Evolutionary conservation across 208 protist genomes (phyloP), one percentile per base, ranked within the genome.

Genomic region (Endotrypanum monterogeii): DNA sequence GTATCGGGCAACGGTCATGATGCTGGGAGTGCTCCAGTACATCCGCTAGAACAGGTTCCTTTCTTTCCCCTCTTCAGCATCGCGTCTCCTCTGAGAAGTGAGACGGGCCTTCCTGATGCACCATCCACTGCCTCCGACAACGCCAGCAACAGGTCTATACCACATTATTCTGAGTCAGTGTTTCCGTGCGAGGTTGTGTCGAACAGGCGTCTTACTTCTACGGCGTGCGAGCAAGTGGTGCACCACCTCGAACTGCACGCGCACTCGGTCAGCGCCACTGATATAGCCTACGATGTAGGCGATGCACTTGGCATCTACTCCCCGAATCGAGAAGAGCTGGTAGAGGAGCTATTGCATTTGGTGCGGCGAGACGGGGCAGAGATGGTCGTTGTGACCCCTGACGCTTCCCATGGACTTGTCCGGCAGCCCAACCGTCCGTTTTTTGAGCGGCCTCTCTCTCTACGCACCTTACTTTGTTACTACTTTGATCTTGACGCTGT

Each of bases 401-500:
- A 84, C 14, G 28, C 73, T 69, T 83, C 73, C 25, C 77, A 93
- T 55, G 90, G 90, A 55, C 51, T 94, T 35, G 51, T 76, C 39
- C 71, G 66, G 60, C 87, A 91, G 60, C 74, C 77, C 8, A 1
- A 51, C 61, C 83, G 83, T n/a, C 78, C 89, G 0, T 97, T 93
- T 73, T 86, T 94, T 68, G 32, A 50, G 28, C 68, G 51, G 9
- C 71, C 84, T 4, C 87, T 97, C 73, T 81, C 78, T 18, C 72
- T 90, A 71, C 79, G 70, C 35, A 48, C 63, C 28, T 71, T 97
- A 44, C 74, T 95, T n/a, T 71, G 61, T 28, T 79, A 87, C 77
- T 94, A 94, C 80, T 67, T 95, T 37, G 93, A 97, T 74, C 77
- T 97, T 28, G 89, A 97, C 28, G 93, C 93, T 1, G 84, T 91